Evolutionary conservation across 306 rosid genomes (phyloP).

Genomic region (Prunus fruticosa): DNA sequence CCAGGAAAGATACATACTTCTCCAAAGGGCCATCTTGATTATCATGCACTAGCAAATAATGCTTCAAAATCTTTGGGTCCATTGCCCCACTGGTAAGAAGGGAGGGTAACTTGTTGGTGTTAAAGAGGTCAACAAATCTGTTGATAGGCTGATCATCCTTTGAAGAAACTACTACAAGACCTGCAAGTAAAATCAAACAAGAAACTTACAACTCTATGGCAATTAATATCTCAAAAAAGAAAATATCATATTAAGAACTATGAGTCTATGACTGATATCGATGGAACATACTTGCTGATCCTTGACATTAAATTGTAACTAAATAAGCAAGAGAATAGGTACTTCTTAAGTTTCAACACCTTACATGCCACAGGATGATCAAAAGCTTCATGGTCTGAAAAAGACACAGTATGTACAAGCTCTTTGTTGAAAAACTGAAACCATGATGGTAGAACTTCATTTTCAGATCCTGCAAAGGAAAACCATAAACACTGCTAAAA

Average conservation of each 20-base stretch:
- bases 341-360: slow-evolving; percentile 35
- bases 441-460: slow-evolving; percentile 71
- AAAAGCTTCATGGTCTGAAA: slow-evolving; percentile 98
- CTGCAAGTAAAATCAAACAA: slow-evolving; percentile 46
- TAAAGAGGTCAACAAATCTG: slow-evolving; percentile 71
- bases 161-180: slow-evolving; percentile 90
- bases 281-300: slow-evolving; percentile 7
- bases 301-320: slow-evolving; percentile 1
- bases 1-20: slow-evolving; percentile 47
- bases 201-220: slow-evolving; percentile 4
- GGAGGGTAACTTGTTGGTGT: slow-evolving; percentile 76
- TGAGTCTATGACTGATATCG: not conserved
- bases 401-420: slow-evolving; percentile 68
- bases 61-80: slow-evolving; percentile 93
- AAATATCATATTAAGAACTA: not conserved
- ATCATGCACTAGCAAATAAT: slow-evolving; percentile 87
- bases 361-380: slow-evolving; percentile 99
- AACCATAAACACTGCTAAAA: slow-evolving; percentile 6
- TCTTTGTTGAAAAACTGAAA: slow-evolving; percentile 83
- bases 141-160: slow-evolving; percentile 87
- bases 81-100: slow-evolving; percentile 82
- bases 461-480: slow-evolving; percentile 60
- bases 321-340: slow-evolving; percentile 3
- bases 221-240: not conserved
- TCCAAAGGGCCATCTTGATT: slow-evolving; percentile 78